phyloP scores from a whole-genome alignment of 2,329 filamentous ascomycete genomes.

The Aaosphaeria arxii region DNA sequence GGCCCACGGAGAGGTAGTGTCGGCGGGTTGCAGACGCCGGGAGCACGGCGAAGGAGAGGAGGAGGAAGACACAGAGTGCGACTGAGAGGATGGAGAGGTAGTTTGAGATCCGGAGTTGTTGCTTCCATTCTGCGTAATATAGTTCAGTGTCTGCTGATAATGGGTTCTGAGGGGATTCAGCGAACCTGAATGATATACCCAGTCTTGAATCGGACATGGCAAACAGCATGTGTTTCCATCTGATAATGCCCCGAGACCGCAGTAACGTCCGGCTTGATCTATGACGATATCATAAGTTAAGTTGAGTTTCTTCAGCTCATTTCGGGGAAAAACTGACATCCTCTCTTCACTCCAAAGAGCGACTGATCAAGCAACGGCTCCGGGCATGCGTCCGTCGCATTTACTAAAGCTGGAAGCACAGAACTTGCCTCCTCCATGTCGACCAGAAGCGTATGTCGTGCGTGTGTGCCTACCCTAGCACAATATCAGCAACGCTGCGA shows the following conservation, averaged over 20 bases:
- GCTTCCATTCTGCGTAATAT: conserved; percentile 15
- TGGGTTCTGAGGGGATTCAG: neutral
- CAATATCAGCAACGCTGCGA: too few relatives aligned
- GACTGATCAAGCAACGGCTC: conserved; percentile 19
- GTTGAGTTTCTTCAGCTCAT: neutral
- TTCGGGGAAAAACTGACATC: conserved; percentile 14
- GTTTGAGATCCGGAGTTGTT: conserved; percentile 55
- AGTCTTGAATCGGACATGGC: conserved; percentile 78
- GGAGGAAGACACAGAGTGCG: conserved; percentile 67
- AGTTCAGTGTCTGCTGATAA: neutral
- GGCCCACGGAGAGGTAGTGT: conserved; percentile 81
- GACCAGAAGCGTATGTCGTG: too few relatives aligned
- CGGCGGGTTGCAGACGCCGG: conserved; percentile 81
- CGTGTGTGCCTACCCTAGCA: too few relatives aligned
- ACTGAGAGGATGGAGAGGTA: conserved; percentile 75
- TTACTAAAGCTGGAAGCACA: neutral
- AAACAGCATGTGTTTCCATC: conserved; percentile 67
- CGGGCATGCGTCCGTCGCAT: conserved; percentile 12
- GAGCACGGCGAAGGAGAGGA: conserved; percentile 74
- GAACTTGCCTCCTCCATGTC: too few relatives aligned
- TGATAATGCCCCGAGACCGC: conserved; percentile 41
- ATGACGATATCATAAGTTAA: neutral
- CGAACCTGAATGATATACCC: conserved; percentile 58
- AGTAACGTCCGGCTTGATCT: conserved; percentile 54
- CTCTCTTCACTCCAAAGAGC: conserved; percentile 13